phyloP scores from a whole-genome alignment of 352 stramenopile species.

The Phytophthora cryptogea region DNA sequence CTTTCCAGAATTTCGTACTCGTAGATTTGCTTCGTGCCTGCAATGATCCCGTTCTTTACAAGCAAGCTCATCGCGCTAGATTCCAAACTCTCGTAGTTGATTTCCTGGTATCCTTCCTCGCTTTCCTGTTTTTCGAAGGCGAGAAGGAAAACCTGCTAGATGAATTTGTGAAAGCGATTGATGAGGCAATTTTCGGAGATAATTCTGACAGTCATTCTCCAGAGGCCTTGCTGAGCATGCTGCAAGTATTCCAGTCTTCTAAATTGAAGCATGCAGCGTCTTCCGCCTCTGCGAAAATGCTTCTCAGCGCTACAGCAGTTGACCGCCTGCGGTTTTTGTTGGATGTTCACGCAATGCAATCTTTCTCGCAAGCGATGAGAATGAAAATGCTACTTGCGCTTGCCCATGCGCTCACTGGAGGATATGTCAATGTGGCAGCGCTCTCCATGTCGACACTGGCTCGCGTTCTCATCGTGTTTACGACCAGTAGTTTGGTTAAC shows the following conservation, averaged over 20 bases:
- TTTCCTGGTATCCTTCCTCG: constrained; percentile 47
- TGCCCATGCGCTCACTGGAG: constrained; percentile 55
- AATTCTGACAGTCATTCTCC: constrained; percentile 58
- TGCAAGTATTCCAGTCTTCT: constrained; percentile 56
- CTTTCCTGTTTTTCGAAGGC: constrained; percentile 36
- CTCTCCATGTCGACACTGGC: constrained; percentile 50
- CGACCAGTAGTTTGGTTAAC: constrained; percentile 36
- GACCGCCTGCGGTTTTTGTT: constrained; percentile 70
- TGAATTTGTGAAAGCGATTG: constrained; percentile 38
- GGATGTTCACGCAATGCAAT: constrained; percentile 76
- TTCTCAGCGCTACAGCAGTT: constrained; percentile 43
- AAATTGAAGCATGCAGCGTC: constrained; percentile 21
- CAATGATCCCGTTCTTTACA: constrained; percentile 83
- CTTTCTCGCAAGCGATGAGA: constrained; percentile 71
- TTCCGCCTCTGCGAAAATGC: background rate
- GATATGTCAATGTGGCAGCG: constrained; percentile 42
- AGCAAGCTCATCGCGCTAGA: constrained; percentile 43
- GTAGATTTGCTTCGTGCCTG: constrained; percentile 48
- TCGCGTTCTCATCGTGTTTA: constrained; percentile 60
- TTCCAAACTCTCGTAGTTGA: constrained; percentile 41
- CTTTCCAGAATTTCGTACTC: constrained; percentile 67
- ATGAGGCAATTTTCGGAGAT: constrained; percentile 61
- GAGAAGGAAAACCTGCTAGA: constrained; percentile 25
- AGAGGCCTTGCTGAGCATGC: constrained; percentile 71
- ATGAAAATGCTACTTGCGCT: constrained; percentile 54